These are phyloP conservation scores for Arachis monticola DNA, from an alignment of 331 rosid genomes.

Conservation along the genomic window DNA sequence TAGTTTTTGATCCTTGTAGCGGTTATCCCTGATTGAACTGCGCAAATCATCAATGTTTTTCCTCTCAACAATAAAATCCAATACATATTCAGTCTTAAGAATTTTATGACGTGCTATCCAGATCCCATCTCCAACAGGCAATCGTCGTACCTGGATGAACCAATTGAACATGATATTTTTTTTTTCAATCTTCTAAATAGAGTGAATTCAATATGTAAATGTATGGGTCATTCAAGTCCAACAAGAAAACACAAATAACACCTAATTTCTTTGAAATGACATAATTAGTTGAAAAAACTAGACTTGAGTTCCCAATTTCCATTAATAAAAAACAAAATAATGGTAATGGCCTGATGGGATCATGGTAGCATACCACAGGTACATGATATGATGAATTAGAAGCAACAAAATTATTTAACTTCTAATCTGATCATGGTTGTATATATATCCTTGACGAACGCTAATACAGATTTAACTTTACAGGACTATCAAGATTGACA, in stretches of 20 bases:
- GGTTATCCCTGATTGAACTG: constrained; percentile 90
- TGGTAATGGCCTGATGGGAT: not conserved
- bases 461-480: not conserved
- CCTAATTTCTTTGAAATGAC: constrained; percentile 17
- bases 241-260: not conserved
- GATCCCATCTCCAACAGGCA: constrained; percentile 96
- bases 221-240: constrained; percentile 11
- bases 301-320: constrained; percentile 10
- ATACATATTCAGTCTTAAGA: constrained; percentile 75
- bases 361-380: not conserved
- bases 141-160: constrained; percentile 71
- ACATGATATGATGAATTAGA: not conserved
- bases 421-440: not conserved
- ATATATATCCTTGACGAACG: not conserved
- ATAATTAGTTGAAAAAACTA: constrained; percentile 1
- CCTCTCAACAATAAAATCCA: constrained; percentile 98
- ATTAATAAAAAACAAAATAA: constrained; percentile 2
- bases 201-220: not conserved
- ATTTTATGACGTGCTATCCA: constrained; percentile 91
- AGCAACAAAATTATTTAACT: not conserved
- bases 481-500: not conserved
- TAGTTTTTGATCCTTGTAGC: constrained; percentile 89
- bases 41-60: constrained; percentile 84
- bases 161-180: constrained; percentile 6
- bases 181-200: constrained; percentile 22